Evolutionary conservation across 2,329 filamentous ascomycete genomes (phyloP).

Genomic region (Ramichloridium luteum): DNA sequence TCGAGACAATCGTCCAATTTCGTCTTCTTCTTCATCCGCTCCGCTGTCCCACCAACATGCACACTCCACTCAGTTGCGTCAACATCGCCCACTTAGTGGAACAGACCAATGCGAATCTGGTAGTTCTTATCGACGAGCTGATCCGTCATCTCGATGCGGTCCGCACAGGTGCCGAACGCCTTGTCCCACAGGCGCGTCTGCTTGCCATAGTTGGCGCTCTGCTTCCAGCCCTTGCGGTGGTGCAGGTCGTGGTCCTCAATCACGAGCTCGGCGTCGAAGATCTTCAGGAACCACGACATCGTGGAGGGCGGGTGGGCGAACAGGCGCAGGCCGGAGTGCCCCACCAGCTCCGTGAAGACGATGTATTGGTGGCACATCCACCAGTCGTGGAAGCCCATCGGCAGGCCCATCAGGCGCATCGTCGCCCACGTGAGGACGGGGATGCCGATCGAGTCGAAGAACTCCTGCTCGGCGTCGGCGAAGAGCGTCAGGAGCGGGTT

Average conservation of each 20-base stretch:
- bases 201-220: slow-evolving; percentile 30
- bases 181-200: slow-evolving; percentile 30
- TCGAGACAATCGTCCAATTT: too few relatives aligned
- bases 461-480: slow-evolving; percentile 32
- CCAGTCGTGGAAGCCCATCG: slow-evolving; percentile 36
- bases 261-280: slow-evolving; percentile 26
- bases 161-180: slow-evolving; percentile 22
- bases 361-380: slow-evolving; percentile 36
- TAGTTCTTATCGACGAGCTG: slow-evolving; percentile 10
- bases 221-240: slow-evolving; percentile 28
- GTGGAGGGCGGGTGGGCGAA: slow-evolving; percentile 26
- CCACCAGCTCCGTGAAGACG: slow-evolving; percentile 30
- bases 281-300: slow-evolving; percentile 24
- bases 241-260: slow-evolving; percentile 34
- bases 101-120: too few relatives aligned
- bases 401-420: slow-evolving; percentile 26
- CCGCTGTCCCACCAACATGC: too few relatives aligned
- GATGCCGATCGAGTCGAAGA: slow-evolving; percentile 33
- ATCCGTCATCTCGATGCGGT: slow-evolving; percentile 25
- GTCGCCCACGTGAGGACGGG: slow-evolving; percentile 30
- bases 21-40: too few relatives aligned
- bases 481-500: slow-evolving; percentile 32
- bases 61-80: too few relatives aligned
- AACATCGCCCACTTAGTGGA: too few relatives aligned
- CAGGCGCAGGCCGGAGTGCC: slow-evolving; percentile 31